These are phyloP conservation scores for Gaertneriomyces sp. DNA, from an alignment of 192 early-diverging fungal genomes.

Conservation along the genomic window DNA sequence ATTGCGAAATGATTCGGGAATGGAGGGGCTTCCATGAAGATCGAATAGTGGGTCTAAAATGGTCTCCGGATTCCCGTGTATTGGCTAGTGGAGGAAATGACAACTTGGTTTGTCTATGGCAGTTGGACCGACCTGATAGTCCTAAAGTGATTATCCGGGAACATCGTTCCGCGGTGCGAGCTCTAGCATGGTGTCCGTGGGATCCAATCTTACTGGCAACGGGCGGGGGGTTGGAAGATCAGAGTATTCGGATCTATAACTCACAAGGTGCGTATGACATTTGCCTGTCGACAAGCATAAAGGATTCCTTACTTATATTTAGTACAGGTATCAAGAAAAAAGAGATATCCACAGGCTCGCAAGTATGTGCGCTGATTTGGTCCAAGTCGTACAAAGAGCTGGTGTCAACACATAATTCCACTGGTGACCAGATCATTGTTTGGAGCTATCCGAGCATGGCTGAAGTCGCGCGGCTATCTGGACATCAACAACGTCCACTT, in stretches of 20 bases:
- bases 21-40: slow-evolving; percentile 56
- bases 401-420: slow-evolving; percentile 30
- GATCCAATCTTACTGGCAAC: slow-evolving; percentile 57
- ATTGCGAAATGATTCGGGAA: slow-evolving; percentile 19
- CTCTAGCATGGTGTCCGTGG: slow-evolving; percentile 94
- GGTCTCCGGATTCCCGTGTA: slow-evolving; percentile 43
- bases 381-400: slow-evolving; percentile 43
- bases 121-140: slow-evolving; percentile 18
- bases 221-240: slow-evolving; percentile 50
- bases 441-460: slow-evolving; percentile 38
- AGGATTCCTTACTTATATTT: not conserved
- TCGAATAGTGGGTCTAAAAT: slow-evolving; percentile 46
- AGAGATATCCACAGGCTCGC: slow-evolving; percentile 19
- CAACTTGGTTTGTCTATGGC: slow-evolving; percentile 61
- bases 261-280: slow-evolving; percentile 12
- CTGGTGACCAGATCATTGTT: slow-evolving; percentile 34
- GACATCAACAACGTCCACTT: slow-evolving; percentile 38
- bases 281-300: not conserved
- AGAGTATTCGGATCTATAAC: slow-evolving; percentile 55
- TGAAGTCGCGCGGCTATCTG: slow-evolving; percentile 26
- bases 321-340: slow-evolving; percentile 10
- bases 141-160: slow-evolving; percentile 29
- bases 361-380: slow-evolving; percentile 40
- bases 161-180: slow-evolving; percentile 63
- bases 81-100: slow-evolving; percentile 58